Conservation (phyloP, 208 protist species). For the Sergeia podlipaevii region DNA sequence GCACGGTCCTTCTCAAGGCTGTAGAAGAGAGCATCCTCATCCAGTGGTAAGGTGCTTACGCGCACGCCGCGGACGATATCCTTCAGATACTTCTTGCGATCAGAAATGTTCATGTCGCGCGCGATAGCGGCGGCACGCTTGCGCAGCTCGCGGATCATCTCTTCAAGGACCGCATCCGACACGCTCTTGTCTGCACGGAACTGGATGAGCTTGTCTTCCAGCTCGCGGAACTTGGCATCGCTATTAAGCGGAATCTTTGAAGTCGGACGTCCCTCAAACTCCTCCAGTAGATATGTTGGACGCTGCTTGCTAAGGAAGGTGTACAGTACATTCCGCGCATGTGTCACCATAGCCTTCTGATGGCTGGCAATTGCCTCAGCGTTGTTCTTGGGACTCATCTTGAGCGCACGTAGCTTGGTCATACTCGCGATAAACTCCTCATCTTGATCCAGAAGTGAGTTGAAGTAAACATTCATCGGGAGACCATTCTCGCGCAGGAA, state of each 20-base stretch:
- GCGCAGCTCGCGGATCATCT: conserved; percentile 51
- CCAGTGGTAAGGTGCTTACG: conserved; percentile 49
- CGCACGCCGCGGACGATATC: conserved; percentile 42
- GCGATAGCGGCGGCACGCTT: conserved; percentile 43
- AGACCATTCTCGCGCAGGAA: conserved; percentile 57
- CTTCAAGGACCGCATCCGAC: conserved; percentile 39
- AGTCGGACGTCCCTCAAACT: conserved; percentile 40
- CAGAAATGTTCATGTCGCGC: conserved; percentile 28
- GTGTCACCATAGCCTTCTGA: conserved; percentile 9
- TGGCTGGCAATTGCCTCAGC: not conserved
- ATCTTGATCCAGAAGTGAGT: conserved; percentile 33
- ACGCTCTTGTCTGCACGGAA: conserved; percentile 53
- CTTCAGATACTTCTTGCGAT: conserved; percentile 41
- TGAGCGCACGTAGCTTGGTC: conserved; percentile 29
- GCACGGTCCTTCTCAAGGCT: conserved; percentile 53
- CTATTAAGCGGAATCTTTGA: conserved; percentile 43
- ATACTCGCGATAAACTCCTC: conserved; percentile 23
- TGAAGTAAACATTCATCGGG: conserved; percentile 22
- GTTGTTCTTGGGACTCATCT: conserved; percentile 7
- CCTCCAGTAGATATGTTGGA: conserved; percentile 16
- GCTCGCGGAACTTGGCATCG: conserved; percentile 41
- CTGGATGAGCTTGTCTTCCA: conserved; percentile 51
- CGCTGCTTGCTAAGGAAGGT: conserved; percentile 13
- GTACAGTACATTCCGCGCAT: conserved; percentile 7
- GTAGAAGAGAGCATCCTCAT: conserved; percentile 46